These are phyloP conservation scores for Heterococcus sp. DNA, from an alignment of 108 stramenopile species.

Conservation along the genomic window DNA sequence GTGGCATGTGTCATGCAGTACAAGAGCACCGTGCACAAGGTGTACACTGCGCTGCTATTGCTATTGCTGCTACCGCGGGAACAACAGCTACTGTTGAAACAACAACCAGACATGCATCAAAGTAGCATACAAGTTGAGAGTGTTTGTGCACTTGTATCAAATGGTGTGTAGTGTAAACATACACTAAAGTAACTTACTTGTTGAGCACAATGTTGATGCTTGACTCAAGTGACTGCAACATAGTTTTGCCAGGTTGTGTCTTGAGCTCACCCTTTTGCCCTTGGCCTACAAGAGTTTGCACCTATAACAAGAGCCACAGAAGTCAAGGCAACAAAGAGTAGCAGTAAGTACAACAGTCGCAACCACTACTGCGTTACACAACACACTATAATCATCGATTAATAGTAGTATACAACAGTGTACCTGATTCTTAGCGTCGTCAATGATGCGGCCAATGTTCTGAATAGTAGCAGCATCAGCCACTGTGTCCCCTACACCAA, in stretches of 20 bases:
- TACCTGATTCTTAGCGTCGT: conserved; percentile 91
- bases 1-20: neutral
- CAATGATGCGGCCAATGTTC: conserved; percentile 88
- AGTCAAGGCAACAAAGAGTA: too few species aligned
- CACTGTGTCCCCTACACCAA: conserved; percentile 95
- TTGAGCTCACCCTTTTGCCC: conserved; percentile 91
- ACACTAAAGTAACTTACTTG: neutral
- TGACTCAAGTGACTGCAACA: conserved; percentile 96
- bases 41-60: too few species aligned
- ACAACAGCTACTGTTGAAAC: neutral
- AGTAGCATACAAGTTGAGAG: neutral
- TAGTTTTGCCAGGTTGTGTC: conserved; percentile 93
- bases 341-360: too few species aligned
- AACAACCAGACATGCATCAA: neutral
- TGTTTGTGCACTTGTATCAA: neutral
- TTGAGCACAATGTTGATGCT: conserved; percentile 76
- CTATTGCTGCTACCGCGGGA: too few species aligned
- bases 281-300: conserved; percentile 79
- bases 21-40: too few species aligned
- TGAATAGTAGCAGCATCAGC: conserved; percentile 89
- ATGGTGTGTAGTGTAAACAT: neutral
- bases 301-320: too few species aligned
- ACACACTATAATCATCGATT: too few species aligned
- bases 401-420: neutral
- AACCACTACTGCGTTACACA: too few species aligned